These are phyloP conservation scores for Millerozyma acaciae DNA, from an alignment of 805 yeast species.

Conservation along the genomic window DNA sequence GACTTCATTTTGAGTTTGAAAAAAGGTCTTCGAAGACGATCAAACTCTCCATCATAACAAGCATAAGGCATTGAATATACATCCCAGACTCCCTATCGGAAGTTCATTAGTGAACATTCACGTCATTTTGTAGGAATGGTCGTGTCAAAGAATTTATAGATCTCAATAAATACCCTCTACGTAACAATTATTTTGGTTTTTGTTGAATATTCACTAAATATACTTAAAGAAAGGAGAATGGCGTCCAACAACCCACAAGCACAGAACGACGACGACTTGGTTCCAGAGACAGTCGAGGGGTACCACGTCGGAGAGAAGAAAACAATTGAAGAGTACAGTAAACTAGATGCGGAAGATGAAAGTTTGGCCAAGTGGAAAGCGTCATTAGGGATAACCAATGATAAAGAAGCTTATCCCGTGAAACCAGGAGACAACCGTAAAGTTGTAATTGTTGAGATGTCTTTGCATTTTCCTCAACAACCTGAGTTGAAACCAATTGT, in stretches of 20 bases:
- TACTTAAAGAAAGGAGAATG: too few relatives aligned
- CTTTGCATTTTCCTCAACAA: slow-evolving; percentile 60
- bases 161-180: too few relatives aligned
- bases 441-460: slow-evolving; percentile 77
- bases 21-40: too few relatives aligned
- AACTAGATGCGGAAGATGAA: slow-evolving; percentile 86
- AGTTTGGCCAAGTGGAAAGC: slow-evolving; percentile 89
- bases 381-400: slow-evolving; percentile 70
- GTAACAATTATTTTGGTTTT: too few relatives aligned
- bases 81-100: too few relatives aligned
- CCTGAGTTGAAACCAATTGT: slow-evolving; percentile 57
- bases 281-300: slow-evolving; percentile 60
- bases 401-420: slow-evolving; percentile 52
- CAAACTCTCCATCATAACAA: too few relatives aligned
- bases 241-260: slow-evolving; percentile 6
- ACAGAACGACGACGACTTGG: slow-evolving; percentile 48
- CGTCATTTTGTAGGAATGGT: too few relatives aligned
- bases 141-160: too few relatives aligned
- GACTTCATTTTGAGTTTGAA: too few relatives aligned
- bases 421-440: slow-evolving; percentile 68
- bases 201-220: too few relatives aligned
- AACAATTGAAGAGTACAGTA: slow-evolving; percentile 76
- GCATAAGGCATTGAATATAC: too few relatives aligned
- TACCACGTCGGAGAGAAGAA: slow-evolving; percentile 68
- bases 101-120: too few relatives aligned